A percentile compares a stretch with the other conserved stretches of the same genome.
Evolutionary conservation across 345 rosid genomes (phyloP).

Genomic region (Odontarrhena argentea): DNA sequence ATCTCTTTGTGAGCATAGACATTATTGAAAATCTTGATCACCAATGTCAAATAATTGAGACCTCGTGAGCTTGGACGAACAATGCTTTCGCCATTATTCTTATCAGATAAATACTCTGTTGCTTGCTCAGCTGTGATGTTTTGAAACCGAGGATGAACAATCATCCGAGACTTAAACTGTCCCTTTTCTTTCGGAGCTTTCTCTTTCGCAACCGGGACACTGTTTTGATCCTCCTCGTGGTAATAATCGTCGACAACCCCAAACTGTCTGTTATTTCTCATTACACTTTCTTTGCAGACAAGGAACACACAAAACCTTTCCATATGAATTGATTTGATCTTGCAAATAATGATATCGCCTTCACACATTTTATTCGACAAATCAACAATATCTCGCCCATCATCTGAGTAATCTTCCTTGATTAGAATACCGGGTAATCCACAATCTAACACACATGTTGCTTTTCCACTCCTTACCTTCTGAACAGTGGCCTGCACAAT

Average conservation of each 20-base stretch:
- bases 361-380: constrained; percentile 60
- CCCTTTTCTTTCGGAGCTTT: constrained; percentile 78
- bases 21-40: constrained; percentile 72
- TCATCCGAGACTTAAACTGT: constrained; percentile 80
- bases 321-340: no score
- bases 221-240: constrained; percentile 20
- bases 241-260: constrained; percentile 62
- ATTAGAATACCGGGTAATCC: no score
- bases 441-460: no score
- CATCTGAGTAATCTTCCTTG: constrained; percentile 56
- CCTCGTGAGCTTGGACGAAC: constrained; percentile 89
- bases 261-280: constrained; percentile 52
- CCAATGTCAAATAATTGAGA: constrained; percentile 68
- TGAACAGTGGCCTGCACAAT: constrained; percentile 76
- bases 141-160: constrained; percentile 89
- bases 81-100: constrained; percentile 84
- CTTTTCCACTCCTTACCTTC: constrained; percentile 65
- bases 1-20: constrained; percentile 89
- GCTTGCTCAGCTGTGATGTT: constrained; percentile 86
- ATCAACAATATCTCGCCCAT: constrained; percentile 72
- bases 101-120: constrained; percentile 70
- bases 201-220: constrained; percentile 59
- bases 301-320: no score
- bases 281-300: constrained; percentile 15
- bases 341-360: no score